Evolutionary conservation across 176 grass and related monocot species (phyloP), one percentile per base, ranked within the genome.

Genomic region (Hordeum marinum): DNA sequence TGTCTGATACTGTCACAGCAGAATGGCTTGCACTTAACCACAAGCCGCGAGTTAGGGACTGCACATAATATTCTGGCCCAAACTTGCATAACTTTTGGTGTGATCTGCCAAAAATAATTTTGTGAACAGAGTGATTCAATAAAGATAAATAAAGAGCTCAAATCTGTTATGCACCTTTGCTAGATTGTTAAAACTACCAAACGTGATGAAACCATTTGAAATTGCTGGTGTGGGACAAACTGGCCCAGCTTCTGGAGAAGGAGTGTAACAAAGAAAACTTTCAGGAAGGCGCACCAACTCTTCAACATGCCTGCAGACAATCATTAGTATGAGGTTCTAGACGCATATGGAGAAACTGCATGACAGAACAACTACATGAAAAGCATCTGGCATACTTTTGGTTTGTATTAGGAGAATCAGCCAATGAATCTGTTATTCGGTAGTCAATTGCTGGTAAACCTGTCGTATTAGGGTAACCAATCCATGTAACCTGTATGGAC

Each of bases 401-500:
- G 21, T 80, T 88, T 82, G 87, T 89, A 68, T 39, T 89, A 77
- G 84, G 89, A 85, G 96, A 88, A 88, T 99, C 96, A 55, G 90
- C 90, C 65, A 96, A 89, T 67, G 86, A 83, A 55, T 99, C 96
- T 77, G 96, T 92, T 63, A 99, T 96, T 87, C 96, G 69, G 74
- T 99, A 99, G 64, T 99, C 96, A 91, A 99, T 90, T 84, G 94
- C 87, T 83, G 96, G 96, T 83, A 96, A 87, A 89, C 96, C 96
- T 87, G 96, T 99, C 55, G 96, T 99, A 84, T 99, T 99, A 85
- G 96, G 96, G 84, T 99, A 99, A 61, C 96, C 96, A 84, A 99
- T 99, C 96, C 96, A 99, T 24, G 96, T 94, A 81, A 94, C 96
- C 96, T 99, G 79, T 41, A 71, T 20, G 65, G 12, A 31, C 21